phyloP scores from a whole-genome alignment of 2,329 filamentous ascomycete genomes.

The Harringtonia lauricola region DNA sequence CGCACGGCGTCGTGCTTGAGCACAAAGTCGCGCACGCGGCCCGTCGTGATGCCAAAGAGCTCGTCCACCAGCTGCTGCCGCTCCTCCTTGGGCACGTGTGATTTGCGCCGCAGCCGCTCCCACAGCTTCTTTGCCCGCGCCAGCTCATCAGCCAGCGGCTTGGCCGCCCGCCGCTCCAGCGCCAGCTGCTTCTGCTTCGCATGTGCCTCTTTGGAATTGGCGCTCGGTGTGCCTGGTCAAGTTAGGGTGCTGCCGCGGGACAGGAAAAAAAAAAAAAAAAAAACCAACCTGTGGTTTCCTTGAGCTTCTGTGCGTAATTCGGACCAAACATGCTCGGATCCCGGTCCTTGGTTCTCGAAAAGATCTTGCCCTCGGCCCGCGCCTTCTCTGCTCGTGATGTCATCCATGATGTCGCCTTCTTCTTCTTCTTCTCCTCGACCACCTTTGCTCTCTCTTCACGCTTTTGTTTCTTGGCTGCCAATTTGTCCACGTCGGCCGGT shows the following conservation, averaged over 20 bases:
- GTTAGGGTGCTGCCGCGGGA: background rate
- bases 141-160: slow-evolving; percentile 85
- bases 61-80: slow-evolving; percentile 78
- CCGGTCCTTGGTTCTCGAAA: background rate
- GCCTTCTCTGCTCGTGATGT: slow-evolving; percentile 11
- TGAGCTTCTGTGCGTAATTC: background rate
- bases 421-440: slow-evolving; percentile 41
- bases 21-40: slow-evolving; percentile 86
- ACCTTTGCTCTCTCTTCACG: no score
- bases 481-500: no score
- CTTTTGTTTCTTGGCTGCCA: slow-evolving; percentile 30
- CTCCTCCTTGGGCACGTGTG: slow-evolving; percentile 83
- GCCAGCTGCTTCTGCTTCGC: slow-evolving; percentile 83
- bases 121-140: slow-evolving; percentile 90
- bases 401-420: no score
- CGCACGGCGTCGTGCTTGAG: slow-evolving; percentile 98
- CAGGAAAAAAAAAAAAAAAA: background rate
- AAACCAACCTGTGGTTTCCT: background rate
- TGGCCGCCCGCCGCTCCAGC: slow-evolving; percentile 81
- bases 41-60: slow-evolving; percentile 83
- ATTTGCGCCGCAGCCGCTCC: slow-evolving; percentile 88
- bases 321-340: background rate
- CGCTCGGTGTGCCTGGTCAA: slow-evolving; percentile 19
- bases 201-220: slow-evolving; percentile 76
- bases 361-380: background rate